phyloP scores from a whole-genome alignment of 306 rosid species.

The Inga laurina region DNA sequence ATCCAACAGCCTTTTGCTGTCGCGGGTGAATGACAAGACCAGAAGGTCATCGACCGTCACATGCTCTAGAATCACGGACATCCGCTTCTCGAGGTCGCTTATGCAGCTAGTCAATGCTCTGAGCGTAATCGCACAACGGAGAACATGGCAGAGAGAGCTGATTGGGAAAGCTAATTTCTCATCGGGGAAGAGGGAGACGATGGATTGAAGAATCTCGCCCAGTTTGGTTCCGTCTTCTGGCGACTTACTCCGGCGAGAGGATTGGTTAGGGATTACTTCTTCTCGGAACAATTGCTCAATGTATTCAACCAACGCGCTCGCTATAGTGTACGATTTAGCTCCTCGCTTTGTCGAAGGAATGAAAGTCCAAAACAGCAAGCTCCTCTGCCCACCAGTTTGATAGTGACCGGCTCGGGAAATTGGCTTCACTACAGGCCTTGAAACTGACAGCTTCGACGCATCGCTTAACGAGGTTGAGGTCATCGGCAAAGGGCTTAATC shows the following conservation, averaged over 20 bases:
- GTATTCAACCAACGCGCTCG: constrained; percentile 69
- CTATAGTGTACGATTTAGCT: constrained; percentile 47
- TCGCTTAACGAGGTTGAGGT: constrained; percentile 54
- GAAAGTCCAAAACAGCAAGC: constrained; percentile 54
- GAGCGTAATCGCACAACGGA: constrained; percentile 62
- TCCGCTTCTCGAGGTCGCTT: constrained; percentile 69
- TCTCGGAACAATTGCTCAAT: constrained; percentile 68
- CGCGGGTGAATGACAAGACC: constrained; percentile 63
- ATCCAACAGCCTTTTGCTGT: constrained; percentile 75
- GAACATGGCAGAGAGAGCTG: constrained; percentile 77
- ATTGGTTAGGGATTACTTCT: constrained; percentile 65
- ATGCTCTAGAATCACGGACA: constrained; percentile 64
- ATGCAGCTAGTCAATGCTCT: constrained; percentile 51
- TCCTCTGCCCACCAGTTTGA: constrained; percentile 93
- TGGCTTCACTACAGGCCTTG: constrained; percentile 68
- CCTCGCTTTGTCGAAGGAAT: constrained; percentile 50
- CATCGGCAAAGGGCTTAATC: constrained; percentile 60
- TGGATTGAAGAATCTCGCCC: constrained; percentile 53
- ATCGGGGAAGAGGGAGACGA: constrained; percentile 64
- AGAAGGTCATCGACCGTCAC: constrained; percentile 73
- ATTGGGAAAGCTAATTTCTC: constrained; percentile 74
- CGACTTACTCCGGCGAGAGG: constrained; percentile 44
- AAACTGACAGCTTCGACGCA: constrained; percentile 55
- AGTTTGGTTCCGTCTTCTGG: constrained; percentile 34
- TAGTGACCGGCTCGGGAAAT: constrained; percentile 68